Evolutionary conservation across 2,329 filamentous ascomycete species (phyloP).

Genomic region (Pseudogymnoascus sp.): DNA sequence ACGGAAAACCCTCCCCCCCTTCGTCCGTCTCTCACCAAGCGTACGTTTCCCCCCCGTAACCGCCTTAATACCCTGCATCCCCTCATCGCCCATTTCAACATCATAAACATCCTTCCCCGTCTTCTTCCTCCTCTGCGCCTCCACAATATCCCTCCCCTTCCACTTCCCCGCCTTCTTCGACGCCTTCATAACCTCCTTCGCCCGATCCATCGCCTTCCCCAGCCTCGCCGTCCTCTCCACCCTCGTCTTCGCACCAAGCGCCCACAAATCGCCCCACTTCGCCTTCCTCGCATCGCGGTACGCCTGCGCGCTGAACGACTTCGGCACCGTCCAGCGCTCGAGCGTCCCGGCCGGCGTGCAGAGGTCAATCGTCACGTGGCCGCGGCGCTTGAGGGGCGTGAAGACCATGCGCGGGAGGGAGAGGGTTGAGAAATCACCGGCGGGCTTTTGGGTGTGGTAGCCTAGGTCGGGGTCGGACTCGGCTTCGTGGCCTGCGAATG

Average conservation of each 20-base stretch:
- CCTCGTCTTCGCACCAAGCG: constrained; percentile 83
- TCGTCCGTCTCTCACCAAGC: constrained; percentile 25
- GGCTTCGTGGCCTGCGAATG: constrained; percentile 65
- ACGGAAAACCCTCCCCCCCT: constrained; percentile 29
- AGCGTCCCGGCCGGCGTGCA: constrained; percentile 80
- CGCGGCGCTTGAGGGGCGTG: constrained; percentile 75
- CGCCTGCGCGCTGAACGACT: constrained; percentile 68
- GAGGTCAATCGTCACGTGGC: constrained; percentile 82
- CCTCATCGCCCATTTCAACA: constrained; percentile 28
- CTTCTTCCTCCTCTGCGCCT: constrained; percentile 35
- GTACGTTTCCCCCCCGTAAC: constrained; percentile 14
- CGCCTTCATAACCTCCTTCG: constrained; percentile 26
- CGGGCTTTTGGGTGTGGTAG: constrained; percentile 8
- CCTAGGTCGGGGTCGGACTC: constrained; percentile 25
- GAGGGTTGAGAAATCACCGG: constrained; percentile 31
- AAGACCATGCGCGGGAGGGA: constrained; percentile 71
- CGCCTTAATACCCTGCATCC: constrained; percentile 22
- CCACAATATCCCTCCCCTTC: constrained; percentile 34
- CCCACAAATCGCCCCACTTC: constrained; percentile 90
- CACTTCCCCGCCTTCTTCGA: constrained; percentile 34
- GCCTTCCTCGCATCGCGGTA: constrained; percentile 91
- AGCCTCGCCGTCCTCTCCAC: constrained; percentile 52
- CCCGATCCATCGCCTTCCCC: constrained; percentile 33
- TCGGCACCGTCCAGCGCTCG: constrained; percentile 89
- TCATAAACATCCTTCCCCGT: constrained; percentile 33